phyloP scores from a whole-genome alignment of 2,329 filamentous ascomycete genomes.

The Dactylellina drechsleri region DNA sequence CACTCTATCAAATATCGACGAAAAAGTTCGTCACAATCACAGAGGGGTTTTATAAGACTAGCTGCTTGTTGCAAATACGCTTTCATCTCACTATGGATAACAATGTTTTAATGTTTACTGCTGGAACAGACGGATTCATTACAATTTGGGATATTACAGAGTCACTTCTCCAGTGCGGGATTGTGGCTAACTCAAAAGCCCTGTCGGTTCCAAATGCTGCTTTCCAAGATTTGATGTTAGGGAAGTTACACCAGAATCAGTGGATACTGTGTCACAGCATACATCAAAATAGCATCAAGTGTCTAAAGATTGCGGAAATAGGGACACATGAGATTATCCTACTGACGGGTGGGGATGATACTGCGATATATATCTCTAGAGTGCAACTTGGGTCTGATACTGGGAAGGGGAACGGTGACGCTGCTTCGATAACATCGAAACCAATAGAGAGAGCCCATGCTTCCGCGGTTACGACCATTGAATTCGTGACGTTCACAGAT shows the following conservation, averaged over 20 bases:
- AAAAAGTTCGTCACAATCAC: slow-evolving; percentile 61
- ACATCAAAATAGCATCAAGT: slow-evolving; percentile 86
- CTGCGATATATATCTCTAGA: slow-evolving; percentile 69
- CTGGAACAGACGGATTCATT: slow-evolving; percentile 83
- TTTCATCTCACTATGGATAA: slow-evolving; percentile 56
- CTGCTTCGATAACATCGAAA: slow-evolving; percentile 9
- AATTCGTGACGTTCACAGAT: not conserved
- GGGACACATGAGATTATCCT: slow-evolving; percentile 66
- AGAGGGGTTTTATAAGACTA: slow-evolving; percentile 64
- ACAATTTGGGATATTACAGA: slow-evolving; percentile 68
- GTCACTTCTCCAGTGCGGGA: slow-evolving; percentile 58
- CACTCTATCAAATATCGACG: slow-evolving; percentile 59
- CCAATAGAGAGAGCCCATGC: slow-evolving; percentile 33
- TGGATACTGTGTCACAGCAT: slow-evolving; percentile 61
- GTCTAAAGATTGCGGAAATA: slow-evolving; percentile 60
- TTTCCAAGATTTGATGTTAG: not conserved
- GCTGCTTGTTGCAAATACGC: slow-evolving; percentile 56
- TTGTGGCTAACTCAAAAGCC: slow-evolving; percentile 1
- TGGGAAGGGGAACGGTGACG: not conserved
- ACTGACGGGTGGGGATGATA: slow-evolving; percentile 87
- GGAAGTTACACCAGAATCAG: slow-evolving; percentile 23
- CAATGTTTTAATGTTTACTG: slow-evolving; percentile 68
- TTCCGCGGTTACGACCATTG: slow-evolving; percentile 45
- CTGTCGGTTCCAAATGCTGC: not conserved
- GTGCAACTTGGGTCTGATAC: not conserved